These are phyloP conservation scores for Flueggea neowawraea DNA, from an alignment of 441 rosid species.

Conservation along the genomic window DNA sequence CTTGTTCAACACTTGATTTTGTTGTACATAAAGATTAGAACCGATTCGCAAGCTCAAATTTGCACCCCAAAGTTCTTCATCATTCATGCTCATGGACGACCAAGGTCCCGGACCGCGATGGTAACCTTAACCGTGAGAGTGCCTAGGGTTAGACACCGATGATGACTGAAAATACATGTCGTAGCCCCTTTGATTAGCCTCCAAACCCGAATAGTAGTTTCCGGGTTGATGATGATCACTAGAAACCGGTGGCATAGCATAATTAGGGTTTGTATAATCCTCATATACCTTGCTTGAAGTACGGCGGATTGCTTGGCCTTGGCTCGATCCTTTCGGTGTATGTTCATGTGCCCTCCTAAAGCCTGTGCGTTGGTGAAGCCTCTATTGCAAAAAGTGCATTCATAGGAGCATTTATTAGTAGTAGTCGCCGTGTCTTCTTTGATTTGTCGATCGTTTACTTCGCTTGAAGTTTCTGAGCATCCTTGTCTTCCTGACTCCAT, in stretches of 20 bases:
- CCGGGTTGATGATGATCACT: conserved; percentile 11
- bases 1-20: conserved; percentile 19
- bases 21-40: conserved; percentile 15
- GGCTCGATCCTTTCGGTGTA: conserved; percentile 58
- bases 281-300: conserved; percentile 4
- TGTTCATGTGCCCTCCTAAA: conserved; percentile 82
- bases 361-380: conserved; percentile 93
- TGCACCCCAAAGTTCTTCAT: conserved; percentile 37
- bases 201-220: conserved; percentile 14
- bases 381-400: conserved; percentile 67
- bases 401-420: conserved; percentile 40
- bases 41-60: conserved; percentile 61
- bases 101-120: conserved; percentile 8
- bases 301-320: conserved; percentile 27
- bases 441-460: conserved; percentile 24
- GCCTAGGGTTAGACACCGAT: conserved; percentile 18
- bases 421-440: conserved; percentile 13
- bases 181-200: conserved; percentile 19
- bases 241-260: conserved; percentile 3
- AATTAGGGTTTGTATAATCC: conserved; percentile 21
- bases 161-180: conserved; percentile 20
- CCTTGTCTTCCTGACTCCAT: conserved; percentile 33
- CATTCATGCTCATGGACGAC: conserved; percentile 14
- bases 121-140: conserved; percentile 9
- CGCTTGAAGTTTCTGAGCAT: conserved; percentile 25